Conservation (phyloP, 2,329 filamentous ascomycete species). For the Neonectria hederae region DNA sequence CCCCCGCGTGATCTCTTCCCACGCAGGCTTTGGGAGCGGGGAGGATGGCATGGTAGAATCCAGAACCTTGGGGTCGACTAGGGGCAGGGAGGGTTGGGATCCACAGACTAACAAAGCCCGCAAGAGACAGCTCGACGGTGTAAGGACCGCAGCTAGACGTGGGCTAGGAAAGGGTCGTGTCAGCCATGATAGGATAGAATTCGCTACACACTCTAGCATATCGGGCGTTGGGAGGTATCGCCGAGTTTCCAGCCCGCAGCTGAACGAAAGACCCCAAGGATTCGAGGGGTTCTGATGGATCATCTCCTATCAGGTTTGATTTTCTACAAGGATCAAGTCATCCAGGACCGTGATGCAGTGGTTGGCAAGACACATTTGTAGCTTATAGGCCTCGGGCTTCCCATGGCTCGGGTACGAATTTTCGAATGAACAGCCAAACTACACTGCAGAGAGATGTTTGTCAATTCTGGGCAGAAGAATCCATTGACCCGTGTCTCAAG, state of each 20-base stretch:
- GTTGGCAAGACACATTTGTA: neutral
- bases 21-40: neutral
- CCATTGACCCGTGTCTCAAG: neutral
- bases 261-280: neutral
- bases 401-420: neutral
- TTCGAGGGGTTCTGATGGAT: neutral
- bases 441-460: no score
- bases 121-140: neutral
- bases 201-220: neutral
- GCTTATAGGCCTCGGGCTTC: neutral
- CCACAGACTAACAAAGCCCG: neutral
- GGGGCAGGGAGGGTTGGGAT: neutral
- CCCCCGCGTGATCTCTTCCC: neutral
- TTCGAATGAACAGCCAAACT: neutral
- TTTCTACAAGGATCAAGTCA: neutral
- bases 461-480: neutral
- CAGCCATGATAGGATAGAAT: neutral
- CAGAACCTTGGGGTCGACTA: neutral
- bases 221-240: neutral
- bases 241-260: neutral
- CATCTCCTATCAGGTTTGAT: slow-evolving; percentile 7
- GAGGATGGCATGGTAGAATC: neutral
- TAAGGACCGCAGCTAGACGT: slow-evolving; percentile 4
- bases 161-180: neutral
- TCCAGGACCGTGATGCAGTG: neutral